phyloP scores from a whole-genome alignment of 805 yeast species.

The Candida saitoana region DNA sequence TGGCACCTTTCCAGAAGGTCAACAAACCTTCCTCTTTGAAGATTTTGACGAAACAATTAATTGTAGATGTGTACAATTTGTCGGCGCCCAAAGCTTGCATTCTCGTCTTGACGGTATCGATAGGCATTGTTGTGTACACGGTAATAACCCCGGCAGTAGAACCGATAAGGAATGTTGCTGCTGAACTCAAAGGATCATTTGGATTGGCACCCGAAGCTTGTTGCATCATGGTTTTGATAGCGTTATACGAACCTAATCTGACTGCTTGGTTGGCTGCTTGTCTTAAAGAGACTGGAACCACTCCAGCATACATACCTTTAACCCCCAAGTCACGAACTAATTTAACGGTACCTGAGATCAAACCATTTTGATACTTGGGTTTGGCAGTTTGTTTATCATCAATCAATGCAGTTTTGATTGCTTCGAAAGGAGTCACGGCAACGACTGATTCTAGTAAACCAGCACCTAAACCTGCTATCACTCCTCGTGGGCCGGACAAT shows the following conservation, averaged over 20 bases:
- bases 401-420: slow-evolving; percentile 90
- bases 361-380: slow-evolving; percentile 72
- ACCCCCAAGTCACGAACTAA: slow-evolving; percentile 76
- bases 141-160: slow-evolving; percentile 87
- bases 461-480: slow-evolving; percentile 95
- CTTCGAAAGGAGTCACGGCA: slow-evolving; percentile 96
- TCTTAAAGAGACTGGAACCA: slow-evolving; percentile 88
- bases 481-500: slow-evolving; percentile 85
- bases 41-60: slow-evolving; percentile 76
- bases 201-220: slow-evolving; percentile 64
- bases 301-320: slow-evolving; percentile 80
- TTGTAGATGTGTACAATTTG: slow-evolving; percentile 64
- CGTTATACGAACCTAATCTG: slow-evolving; percentile 86
- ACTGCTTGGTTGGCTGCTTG: slow-evolving; percentile 97
- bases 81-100: slow-evolving; percentile 90
- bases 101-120: slow-evolving; percentile 92
- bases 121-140: slow-evolving; percentile 91
- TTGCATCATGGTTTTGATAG: slow-evolving; percentile 77
- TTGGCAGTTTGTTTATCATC: slow-evolving; percentile 79
- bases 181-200: slow-evolving; percentile 68
- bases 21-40: slow-evolving; percentile 83
- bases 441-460: slow-evolving; percentile 87
- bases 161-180: slow-evolving; percentile 82
- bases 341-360: slow-evolving; percentile 57
- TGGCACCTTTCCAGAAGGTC: slow-evolving; percentile 97